phyloP scores from a whole-genome alignment of 208 protist species.

The Acanthamoeba castellanii region DNA sequence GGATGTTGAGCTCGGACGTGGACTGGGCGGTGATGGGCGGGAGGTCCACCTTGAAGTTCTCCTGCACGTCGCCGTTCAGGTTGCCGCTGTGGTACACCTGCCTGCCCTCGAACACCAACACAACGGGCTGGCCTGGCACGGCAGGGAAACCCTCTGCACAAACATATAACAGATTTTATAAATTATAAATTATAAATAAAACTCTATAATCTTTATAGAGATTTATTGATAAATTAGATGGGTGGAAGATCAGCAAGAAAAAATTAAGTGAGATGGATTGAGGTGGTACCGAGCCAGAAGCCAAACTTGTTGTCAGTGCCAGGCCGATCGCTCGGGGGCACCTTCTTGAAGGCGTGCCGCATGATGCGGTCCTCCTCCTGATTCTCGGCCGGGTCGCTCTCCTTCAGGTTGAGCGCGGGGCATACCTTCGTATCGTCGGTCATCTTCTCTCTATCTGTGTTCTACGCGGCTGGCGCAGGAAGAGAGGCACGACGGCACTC shows the following conservation, averaged over 20 bases:
- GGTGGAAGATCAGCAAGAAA: background rate
- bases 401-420: conserved; percentile 10
- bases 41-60: conserved; percentile 41
- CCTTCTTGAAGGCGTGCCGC: conserved; percentile 6
- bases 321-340: background rate
- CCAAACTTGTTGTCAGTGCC: background rate
- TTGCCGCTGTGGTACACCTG: conserved; percentile 54
- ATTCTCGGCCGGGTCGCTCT: background rate
- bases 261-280: background rate
- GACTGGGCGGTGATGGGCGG: conserved; percentile 43
- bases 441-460: background rate
- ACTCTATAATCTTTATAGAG: background rate
- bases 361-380: conserved; percentile 35
- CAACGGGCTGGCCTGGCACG: conserved; percentile 4
- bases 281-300: background rate
- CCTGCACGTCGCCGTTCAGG: conserved; percentile 34
- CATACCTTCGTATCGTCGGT: conserved; percentile 11
- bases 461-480: background rate
- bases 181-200: background rate
- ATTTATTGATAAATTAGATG: background rate
- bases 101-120: conserved; percentile 50
- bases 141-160: conserved; percentile 23
- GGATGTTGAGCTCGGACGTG: background rate
- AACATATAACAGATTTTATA: background rate
- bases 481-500: background rate